These are phyloP conservation scores for Deinandra increscens DNA, from an alignment of 129 eudicot species.

Conservation along the genomic window DNA sequence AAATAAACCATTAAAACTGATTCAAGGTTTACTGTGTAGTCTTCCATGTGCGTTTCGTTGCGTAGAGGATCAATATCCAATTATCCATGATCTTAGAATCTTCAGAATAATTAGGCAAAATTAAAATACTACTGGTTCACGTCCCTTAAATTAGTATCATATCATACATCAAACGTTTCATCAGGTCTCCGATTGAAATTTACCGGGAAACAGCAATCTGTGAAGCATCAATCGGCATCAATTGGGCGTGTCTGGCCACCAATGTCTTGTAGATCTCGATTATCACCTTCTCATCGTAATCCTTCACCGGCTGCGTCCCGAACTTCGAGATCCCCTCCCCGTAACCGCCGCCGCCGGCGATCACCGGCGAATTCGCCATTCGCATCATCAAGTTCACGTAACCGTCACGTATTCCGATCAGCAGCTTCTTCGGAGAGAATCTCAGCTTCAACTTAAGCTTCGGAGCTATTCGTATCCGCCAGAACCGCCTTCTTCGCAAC, in stretches of 20 bases:
- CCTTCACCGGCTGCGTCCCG: slow-evolving; percentile 31
- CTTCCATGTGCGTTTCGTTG: neutral
- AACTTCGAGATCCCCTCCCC: slow-evolving; percentile 27
- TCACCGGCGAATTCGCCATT: slow-evolving; percentile 32
- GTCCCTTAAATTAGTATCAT: slow-evolving; percentile 11
- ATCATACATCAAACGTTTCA: slow-evolving; percentile 19
- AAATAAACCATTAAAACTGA: no score
- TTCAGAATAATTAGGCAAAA: slow-evolving; percentile 6
- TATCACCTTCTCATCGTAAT: slow-evolving; percentile 45
- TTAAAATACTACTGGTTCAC: neutral
- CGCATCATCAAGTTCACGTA: slow-evolving; percentile 46
- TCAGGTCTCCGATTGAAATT: slow-evolving; percentile 2
- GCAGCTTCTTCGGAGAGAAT: slow-evolving; percentile 34
- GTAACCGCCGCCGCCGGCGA: slow-evolving; percentile 18
- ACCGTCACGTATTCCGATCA: slow-evolving; percentile 37
- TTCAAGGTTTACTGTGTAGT: neutral
- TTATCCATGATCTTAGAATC: neutral
- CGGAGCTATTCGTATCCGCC: slow-evolving; percentile 30
- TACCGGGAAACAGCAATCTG: slow-evolving; percentile 13
- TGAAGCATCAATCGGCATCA: slow-evolving; percentile 31
- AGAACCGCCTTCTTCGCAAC: slow-evolving; percentile 18
- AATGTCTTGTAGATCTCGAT: slow-evolving; percentile 40
- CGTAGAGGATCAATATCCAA: neutral
- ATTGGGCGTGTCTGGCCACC: slow-evolving; percentile 33
- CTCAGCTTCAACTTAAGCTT: slow-evolving; percentile 34